Evolutionary conservation across 176 grass and related monocot genomes (phyloP).

Genomic region (Ananas comosus): DNA sequence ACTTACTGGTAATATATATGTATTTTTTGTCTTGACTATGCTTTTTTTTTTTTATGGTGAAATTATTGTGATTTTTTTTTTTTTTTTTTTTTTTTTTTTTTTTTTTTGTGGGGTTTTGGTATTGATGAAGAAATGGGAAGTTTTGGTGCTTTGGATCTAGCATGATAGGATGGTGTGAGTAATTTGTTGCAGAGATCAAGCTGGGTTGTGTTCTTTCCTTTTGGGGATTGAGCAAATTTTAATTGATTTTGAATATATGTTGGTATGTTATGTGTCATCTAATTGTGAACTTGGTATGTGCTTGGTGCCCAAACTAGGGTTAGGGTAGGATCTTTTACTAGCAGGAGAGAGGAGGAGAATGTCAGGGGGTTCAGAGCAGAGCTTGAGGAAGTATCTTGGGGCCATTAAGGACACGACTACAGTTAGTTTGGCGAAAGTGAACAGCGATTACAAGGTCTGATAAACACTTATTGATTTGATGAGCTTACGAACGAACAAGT

Average conservation of each 20-base stretch:
- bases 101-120: background rate
- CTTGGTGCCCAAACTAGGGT: background rate
- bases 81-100: background rate
- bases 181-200: conserved; percentile 1
- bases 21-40: background rate
- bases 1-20: background rate
- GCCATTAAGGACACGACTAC: conserved; percentile 93
- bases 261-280: background rate
- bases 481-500: background rate
- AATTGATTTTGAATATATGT: too few species aligned
- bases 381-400: conserved; percentile 85
- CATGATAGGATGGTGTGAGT: background rate
- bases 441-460: conserved; percentile 90
- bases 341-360: conserved; percentile 40
- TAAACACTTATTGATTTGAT: background rate
- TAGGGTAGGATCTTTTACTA: conserved; percentile 14
- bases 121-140: background rate
- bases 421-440: conserved; percentile 85
- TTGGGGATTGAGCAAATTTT: too few species aligned
- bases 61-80: background rate
- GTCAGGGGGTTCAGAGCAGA: conserved; percentile 65
- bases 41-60: background rate
- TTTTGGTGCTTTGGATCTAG: background rate
- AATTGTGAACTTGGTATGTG: background rate
- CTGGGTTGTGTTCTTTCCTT: background rate